A percentile compares a stretch with the other conserved stretches of the same genome.
Evolutionary conservation across 2,329 filamentous ascomycete genomes (phyloP).

Genomic region (Didymellaceae sp.): DNA sequence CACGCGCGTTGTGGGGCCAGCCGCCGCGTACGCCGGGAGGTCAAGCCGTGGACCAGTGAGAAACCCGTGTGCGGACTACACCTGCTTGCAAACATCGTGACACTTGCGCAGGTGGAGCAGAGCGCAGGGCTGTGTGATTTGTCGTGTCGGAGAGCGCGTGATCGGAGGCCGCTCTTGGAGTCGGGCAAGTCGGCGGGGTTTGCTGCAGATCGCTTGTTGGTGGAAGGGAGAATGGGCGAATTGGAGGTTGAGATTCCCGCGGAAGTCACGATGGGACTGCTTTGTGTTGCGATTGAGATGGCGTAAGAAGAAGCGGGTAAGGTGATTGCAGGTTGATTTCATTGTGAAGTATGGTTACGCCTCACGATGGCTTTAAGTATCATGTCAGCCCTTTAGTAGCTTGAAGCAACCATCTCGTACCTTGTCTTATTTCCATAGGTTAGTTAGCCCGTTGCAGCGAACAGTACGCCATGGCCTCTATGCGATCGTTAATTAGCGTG

Average conservation of each 20-base stretch:
- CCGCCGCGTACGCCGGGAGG: not conserved
- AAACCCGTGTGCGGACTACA: not conserved
- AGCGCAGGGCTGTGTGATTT: not conserved
- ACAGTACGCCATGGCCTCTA: not conserved
- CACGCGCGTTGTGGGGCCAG: not conserved
- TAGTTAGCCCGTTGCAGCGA: too few relatives aligned
- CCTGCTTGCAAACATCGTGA: constrained; percentile 1
- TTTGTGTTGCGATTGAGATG: not conserved
- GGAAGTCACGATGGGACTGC: not conserved
- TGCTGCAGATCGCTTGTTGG: not conserved
- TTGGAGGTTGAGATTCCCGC: not conserved
- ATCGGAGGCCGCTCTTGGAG: not conserved
- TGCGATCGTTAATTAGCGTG: not conserved
- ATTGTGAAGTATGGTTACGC: not conserved
- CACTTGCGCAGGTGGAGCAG: not conserved
- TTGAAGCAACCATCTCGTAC: not conserved
- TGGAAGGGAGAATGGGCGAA: not conserved
- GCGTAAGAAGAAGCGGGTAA: not conserved
- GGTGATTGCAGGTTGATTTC: not conserved
- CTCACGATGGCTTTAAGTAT: not conserved
- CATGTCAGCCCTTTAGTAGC: not conserved
- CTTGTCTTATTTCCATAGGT: not conserved
- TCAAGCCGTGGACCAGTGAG: not conserved
- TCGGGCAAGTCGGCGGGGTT: not conserved
- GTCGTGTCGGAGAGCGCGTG: not conserved